A percentile compares a stretch with the other conserved stretches of the same genome.
phyloP scores from a whole-genome alignment of 805 yeast genomes.

The Nakazawaea ishiwadae region DNA sequence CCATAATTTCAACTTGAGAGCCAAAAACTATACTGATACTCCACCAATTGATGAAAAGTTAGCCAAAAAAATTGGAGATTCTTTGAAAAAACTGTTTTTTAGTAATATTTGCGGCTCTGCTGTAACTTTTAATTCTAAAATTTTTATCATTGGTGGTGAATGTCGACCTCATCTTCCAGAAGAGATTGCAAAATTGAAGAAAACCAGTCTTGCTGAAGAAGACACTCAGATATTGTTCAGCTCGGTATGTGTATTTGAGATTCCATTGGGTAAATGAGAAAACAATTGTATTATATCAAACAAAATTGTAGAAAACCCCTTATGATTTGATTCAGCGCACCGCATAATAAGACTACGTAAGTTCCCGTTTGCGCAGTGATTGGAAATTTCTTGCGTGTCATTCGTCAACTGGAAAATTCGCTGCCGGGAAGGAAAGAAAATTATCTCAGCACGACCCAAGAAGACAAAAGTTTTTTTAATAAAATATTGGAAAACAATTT shows the following conservation, averaged over 20 bases:
- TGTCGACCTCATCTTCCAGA: slow-evolving; percentile 10
- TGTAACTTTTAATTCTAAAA: slow-evolving; percentile 3
- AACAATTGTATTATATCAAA: background rate
- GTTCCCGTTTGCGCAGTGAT: background rate
- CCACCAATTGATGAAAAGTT: background rate
- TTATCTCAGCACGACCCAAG: no score
- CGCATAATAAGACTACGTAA: background rate
- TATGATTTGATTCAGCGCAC: no score
- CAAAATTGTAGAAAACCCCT: background rate
- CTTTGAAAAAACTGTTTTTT: slow-evolving; percentile 10
- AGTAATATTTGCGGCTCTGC: slow-evolving; percentile 12
- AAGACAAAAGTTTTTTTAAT: no score
- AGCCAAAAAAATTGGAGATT: background rate
- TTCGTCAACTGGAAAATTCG: background rate
- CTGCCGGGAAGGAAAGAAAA: no score
- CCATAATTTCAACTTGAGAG: slow-evolving; percentile 9
- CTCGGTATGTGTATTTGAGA: slow-evolving; percentile 9
- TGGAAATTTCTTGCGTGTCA: background rate
- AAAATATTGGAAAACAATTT: background rate
- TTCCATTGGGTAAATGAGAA: slow-evolving; percentile 6
- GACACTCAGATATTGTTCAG: slow-evolving; percentile 2
- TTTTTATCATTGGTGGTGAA: slow-evolving; percentile 12
- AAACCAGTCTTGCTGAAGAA: background rate
- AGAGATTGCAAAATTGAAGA: slow-evolving; percentile 2
- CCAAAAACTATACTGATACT: slow-evolving; percentile 1